A percentile compares a stretch with the other conserved stretches of the same genome.
phyloP scores from a whole-genome alignment of 352 stramenopile genomes.

The Phytophthora fragariae region DNA sequence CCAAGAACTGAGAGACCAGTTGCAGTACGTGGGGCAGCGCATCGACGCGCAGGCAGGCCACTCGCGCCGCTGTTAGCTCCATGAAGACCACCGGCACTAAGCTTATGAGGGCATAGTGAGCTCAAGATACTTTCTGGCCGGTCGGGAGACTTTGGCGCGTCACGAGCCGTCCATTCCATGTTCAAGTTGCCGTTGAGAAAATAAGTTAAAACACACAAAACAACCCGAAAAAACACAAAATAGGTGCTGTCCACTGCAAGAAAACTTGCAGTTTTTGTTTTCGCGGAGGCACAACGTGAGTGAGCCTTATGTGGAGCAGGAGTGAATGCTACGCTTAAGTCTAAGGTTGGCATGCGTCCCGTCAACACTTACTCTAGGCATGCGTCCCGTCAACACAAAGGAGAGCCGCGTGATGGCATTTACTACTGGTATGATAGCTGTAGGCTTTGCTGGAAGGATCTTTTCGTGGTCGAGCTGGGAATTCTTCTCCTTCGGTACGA shows the following conservation, averaged over 20 bases:
- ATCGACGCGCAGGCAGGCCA: constrained; percentile 28
- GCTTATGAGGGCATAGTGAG: neutral
- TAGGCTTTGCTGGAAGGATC: neutral
- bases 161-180: neutral
- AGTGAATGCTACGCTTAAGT: no score
- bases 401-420: neutral
- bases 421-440: neutral
- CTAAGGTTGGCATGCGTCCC: no score
- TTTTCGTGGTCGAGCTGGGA: neutral
- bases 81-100: constrained; percentile 2
- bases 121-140: neutral
- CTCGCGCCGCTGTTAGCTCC: constrained; percentile 13
- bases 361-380: neutral
- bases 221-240: no score
- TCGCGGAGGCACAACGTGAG: no score
- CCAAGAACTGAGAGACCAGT: constrained; percentile 28
- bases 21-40: constrained; percentile 26
- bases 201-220: no score
- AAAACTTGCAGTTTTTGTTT: no score
- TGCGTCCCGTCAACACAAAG: neutral
- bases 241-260: no score
- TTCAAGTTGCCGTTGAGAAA: constrained; percentile 1
- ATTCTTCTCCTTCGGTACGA: neutral
- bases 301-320: no score
- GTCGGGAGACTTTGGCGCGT: neutral